phyloP scores from a whole-genome alignment of 441 rosid genomes.

The Macaranga tanarius region DNA sequence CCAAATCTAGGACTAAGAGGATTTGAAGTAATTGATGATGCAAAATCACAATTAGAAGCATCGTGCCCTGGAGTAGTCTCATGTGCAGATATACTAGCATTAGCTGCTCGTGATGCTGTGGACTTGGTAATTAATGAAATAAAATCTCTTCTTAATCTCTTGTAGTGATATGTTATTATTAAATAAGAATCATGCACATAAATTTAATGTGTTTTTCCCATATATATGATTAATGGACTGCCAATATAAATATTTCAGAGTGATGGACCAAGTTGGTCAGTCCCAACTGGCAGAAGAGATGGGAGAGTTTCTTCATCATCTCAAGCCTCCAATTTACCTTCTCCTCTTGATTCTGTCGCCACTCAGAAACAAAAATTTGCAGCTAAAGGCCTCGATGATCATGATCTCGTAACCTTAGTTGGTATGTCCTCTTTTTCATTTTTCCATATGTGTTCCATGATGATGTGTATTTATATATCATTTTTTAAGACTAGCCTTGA shows the following conservation, averaged over 20 bases:
- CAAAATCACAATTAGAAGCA: conserved; percentile 63
- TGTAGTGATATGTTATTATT: no score
- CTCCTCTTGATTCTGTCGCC: conserved; percentile 56
- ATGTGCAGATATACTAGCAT: conserved; percentile 71
- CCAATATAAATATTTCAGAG: conserved; percentile 33
- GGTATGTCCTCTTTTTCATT: conserved; percentile 35
- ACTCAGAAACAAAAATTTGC: conserved; percentile 63
- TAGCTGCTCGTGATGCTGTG: conserved; percentile 76
- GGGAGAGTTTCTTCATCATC: conserved; percentile 56
- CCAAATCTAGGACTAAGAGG: conserved; percentile 55
- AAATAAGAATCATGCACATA: no score
- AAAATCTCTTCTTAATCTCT: no score
- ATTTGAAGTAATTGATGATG: conserved; percentile 73
- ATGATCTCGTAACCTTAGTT: conserved; percentile 72
- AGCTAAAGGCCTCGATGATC: conserved; percentile 60
- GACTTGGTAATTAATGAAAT: conserved; percentile 38
- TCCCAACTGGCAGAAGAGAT: conserved; percentile 79
- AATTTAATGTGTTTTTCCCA: no score
- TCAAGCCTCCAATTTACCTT: conserved; percentile 53
- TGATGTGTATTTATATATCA: no score
- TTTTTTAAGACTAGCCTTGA: no score
- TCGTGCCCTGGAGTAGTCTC: conserved; percentile 74
- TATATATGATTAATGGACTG: no score
- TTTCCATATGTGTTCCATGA: no score
- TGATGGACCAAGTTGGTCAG: conserved; percentile 67